These are phyloP conservation scores for Spongospora subterranea DNA, from an alignment of 208 protist species.

Conservation along the genomic window DNA sequence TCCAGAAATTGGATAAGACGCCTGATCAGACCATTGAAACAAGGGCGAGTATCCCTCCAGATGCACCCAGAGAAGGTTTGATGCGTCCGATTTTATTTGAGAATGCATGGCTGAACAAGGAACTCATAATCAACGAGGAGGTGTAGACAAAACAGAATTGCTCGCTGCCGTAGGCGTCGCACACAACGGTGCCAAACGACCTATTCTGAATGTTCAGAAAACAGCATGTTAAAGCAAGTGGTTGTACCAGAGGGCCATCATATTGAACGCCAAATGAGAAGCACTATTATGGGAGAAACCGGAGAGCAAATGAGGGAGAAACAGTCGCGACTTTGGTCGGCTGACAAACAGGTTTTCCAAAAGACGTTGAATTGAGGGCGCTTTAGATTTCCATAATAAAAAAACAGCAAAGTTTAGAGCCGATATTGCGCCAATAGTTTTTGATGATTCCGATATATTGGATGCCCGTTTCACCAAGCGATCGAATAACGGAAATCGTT, in stretches of 20 bases:
- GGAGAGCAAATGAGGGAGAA: slow-evolving; percentile 18
- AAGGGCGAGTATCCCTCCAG: not conserved
- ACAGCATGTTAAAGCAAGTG: not conserved
- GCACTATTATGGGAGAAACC: not conserved
- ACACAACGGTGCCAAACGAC: slow-evolving; percentile 10
- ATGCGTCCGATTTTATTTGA: not conserved
- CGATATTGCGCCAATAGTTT: not conserved
- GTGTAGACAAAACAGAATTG: slow-evolving; percentile 25
- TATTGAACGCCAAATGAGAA: slow-evolving; percentile 37
- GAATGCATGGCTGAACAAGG: not conserved
- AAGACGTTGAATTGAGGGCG: not conserved
- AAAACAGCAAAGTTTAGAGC: slow-evolving; percentile 10
- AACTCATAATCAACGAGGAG: not conserved
- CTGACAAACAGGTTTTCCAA: not conserved
- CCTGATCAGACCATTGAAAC: not conserved
- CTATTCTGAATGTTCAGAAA: not conserved
- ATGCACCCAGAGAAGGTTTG: slow-evolving; percentile 2
- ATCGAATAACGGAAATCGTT: not conserved
- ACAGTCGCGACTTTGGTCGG: not conserved
- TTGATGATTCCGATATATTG: not conserved
- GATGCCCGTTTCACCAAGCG: not conserved
- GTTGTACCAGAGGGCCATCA: slow-evolving; percentile 43
- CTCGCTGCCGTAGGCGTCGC: not conserved
- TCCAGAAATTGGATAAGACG: not conserved
- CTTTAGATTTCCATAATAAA: not conserved